Evolutionary conservation across 2,329 filamentous ascomycete species (phyloP).

Genomic region (Thelonectria rubi): DNA sequence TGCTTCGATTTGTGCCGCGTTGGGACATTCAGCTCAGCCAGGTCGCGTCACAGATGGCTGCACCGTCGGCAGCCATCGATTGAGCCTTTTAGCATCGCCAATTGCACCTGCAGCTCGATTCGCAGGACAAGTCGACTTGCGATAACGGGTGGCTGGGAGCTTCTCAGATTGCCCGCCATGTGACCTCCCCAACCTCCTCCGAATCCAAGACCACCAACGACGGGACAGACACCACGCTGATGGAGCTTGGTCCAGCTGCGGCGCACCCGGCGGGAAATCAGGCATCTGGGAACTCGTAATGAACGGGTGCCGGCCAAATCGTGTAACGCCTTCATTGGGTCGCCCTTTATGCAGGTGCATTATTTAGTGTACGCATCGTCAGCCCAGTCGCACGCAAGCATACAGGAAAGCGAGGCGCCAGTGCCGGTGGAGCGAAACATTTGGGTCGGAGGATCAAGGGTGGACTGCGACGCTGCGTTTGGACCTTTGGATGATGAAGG

Average conservation of each 20-base stretch:
- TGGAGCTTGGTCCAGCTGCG: conserved; percentile 36
- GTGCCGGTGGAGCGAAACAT: conserved; percentile 15
- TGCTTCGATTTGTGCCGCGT: conserved; percentile 15
- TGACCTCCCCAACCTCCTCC: conserved; percentile 36
- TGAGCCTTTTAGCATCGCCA: conserved; percentile 8
- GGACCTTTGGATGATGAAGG: conserved; percentile 29
- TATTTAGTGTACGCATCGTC: conserved; percentile 39
- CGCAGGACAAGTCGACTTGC: conserved; percentile 15
- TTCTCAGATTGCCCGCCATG: conserved; percentile 34
- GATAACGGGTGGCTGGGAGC: conserved; percentile 31
- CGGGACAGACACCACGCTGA: conserved; percentile 19
- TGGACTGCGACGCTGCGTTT: conserved; percentile 15
- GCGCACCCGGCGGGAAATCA: conserved; percentile 32
- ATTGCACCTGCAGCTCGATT: conserved; percentile 13
- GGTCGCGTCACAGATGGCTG: conserved; percentile 17
- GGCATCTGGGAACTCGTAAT: conserved; percentile 39
- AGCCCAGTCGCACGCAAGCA: conserved; percentile 29
- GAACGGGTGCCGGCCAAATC: conserved; percentile 39
- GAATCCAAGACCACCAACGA: conserved; percentile 26
- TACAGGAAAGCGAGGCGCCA: conserved; percentile 29
- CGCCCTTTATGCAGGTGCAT: conserved; percentile 38
- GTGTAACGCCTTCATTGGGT: conserved; percentile 47
- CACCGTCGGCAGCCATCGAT: conserved; percentile 1
- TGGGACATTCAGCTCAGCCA: conserved; percentile 25
- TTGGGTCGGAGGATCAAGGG: conserved; percentile 21